Base-by-base conservation (phyloP, 768 basidiomycete genomes). In the Tulasnella sp. region DNA sequence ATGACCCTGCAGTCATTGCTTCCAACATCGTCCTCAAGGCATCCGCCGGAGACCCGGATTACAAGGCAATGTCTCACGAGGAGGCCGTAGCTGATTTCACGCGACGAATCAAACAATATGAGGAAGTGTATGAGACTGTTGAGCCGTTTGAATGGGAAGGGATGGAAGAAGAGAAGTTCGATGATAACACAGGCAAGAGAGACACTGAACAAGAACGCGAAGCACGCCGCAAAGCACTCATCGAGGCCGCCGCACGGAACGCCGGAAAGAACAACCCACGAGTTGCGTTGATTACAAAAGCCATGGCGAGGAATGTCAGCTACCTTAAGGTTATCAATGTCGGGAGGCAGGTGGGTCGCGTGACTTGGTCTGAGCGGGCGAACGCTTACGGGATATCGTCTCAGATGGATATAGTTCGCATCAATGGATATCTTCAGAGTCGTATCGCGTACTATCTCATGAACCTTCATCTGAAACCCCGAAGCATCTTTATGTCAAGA, bases 361-460 rank as follows among this genome's bases (percentile, higher is more conserved):
- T 12, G 14, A 6, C 14, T 39, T 15, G 8, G 17, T 12, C 7
- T 7, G 11, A 31, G 5, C 27, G 46, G 4, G 12, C 11, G 27
- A 12, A 52, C 17, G n/a, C 23, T 8, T 9, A 4, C 7, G 15
- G 17, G 27, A 4, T 15, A 32, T 15, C n/a, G 2, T n/a, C 8
- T 21, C n/a, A 57, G 55, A 29, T 57, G 17, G 55, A 57, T 15
- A 49, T 57, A 29, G 27, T 27, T 29, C 76, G 83, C 62, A 97
- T 99, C 53, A 81, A 93, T 65, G 93, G 93, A 12, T 99, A 99
- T 66, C 71, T 99, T 59, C 90, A 93, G 66, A 91, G 89, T 75
- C 84, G 96, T 34, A 91, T 99, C 62, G 94, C 91, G 17, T 99
- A 94, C 72, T 99, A 93, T 70, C 75, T 99, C 54, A 98, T 97